A percentile compares a stretch with the other conserved stretches of the same genome.
These are phyloP conservation scores for Talaromyces funiculosus DNA, from an alignment of 2,329 filamentous ascomycete species.

Conservation along the genomic window DNA sequence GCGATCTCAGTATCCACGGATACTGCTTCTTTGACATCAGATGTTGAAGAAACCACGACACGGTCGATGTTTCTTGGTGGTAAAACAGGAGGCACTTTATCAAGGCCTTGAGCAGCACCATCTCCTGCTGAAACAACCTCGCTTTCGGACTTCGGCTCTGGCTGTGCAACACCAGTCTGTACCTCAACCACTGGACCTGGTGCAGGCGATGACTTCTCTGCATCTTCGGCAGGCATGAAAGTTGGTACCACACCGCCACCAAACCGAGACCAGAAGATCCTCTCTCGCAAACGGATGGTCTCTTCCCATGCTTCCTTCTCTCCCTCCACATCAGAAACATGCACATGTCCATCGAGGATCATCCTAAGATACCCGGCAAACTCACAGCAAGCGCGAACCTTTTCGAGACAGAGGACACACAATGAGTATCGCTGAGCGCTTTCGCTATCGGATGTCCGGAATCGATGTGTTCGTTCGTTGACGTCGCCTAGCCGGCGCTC, in stretches of 20 bases:
- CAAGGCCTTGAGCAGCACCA: background rate
- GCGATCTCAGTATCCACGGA: constrained; percentile 17
- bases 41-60: constrained; percentile 17
- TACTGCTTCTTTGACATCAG: constrained; percentile 16
- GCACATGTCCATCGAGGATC: constrained; percentile 87
- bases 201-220: constrained; percentile 19
- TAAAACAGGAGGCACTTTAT: constrained; percentile 4
- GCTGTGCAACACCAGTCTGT: background rate
- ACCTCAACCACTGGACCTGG: background rate
- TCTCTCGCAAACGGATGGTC: constrained; percentile 77
- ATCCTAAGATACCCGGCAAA: constrained; percentile 88
- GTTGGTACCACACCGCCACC: constrained; percentile 83
- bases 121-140: background rate
- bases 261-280: constrained; percentile 95
- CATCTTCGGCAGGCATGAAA: constrained; percentile 28
- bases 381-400: constrained; percentile 83
- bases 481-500: constrained; percentile 66
- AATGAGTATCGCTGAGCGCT: constrained; percentile 84
- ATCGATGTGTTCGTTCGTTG: constrained; percentile 76
- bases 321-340: constrained; percentile 73
- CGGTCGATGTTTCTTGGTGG: constrained; percentile 7
- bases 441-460: constrained; percentile 80
- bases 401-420: constrained; percentile 78
- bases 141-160: background rate
- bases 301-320: constrained; percentile 93